These are phyloP conservation scores for Nemophila menziesii DNA, from an alignment of 257 asterid genomes.

Conservation along the genomic window DNA sequence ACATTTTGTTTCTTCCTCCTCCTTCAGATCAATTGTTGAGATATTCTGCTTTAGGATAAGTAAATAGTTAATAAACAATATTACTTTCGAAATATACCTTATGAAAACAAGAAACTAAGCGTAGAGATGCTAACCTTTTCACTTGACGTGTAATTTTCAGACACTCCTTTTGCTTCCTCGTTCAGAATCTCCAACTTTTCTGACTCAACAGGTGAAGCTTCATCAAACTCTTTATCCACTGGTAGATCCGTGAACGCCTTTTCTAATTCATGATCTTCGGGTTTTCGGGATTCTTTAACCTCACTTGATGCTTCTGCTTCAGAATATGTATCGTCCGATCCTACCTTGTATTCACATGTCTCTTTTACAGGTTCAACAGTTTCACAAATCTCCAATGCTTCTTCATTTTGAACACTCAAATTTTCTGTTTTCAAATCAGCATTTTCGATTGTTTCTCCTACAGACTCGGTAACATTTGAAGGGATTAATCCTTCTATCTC, in stretches of 20 bases:
- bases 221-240: neutral
- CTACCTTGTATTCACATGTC: neutral
- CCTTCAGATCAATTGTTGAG: slow-evolving; percentile 8
- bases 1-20: slow-evolving; percentile 11
- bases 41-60: slow-evolving; percentile 21
- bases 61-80: neutral
- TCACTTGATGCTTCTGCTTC: neutral
- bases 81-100: slow-evolving; percentile 4
- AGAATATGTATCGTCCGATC: neutral
- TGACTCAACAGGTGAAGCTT: slow-evolving; percentile 1
- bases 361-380: neutral
- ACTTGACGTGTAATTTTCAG: neutral
- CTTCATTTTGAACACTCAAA: neutral
- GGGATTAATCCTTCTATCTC: slow-evolving; percentile 4
- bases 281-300: too few relatives aligned
- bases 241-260: too few relatives aligned
- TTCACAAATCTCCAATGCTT: slow-evolving; percentile 1
- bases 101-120: neutral
- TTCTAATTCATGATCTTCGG: too few relatives aligned
- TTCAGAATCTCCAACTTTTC: neutral
- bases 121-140: slow-evolving; percentile 2
- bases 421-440: neutral
- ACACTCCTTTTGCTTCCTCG: slow-evolving; percentile 3
- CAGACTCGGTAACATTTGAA: neutral
- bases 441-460: neutral